Conservation (phyloP, 140 eudicot genomes). For the Flaveria floridana region DNA sequence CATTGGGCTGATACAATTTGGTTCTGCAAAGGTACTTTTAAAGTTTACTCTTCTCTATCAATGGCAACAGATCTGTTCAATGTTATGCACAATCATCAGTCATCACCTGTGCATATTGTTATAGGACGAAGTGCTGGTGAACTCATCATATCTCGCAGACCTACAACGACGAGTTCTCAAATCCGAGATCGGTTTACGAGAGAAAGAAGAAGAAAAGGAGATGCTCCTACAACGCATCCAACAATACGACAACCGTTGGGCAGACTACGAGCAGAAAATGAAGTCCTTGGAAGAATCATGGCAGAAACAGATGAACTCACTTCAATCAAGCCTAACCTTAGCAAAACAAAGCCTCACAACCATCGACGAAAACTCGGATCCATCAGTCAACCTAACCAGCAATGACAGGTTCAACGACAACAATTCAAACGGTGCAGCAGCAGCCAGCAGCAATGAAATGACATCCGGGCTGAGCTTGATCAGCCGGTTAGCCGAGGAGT, state of each 20-base stretch:
- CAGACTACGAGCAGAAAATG: slow-evolving; percentile 83
- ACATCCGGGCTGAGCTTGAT: slow-evolving; percentile 31
- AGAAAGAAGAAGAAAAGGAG: slow-evolving; percentile 78
- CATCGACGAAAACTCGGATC: slow-evolving; percentile 52
- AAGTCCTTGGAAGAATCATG: slow-evolving; percentile 87
- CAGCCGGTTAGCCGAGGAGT: slow-evolving; percentile 51
- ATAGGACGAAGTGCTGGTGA: slow-evolving; percentile 61
- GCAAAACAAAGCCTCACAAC: slow-evolving; percentile 65
- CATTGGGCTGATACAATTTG: slow-evolving; percentile 59
- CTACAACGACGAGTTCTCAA: slow-evolving; percentile 76
- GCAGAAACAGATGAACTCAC: slow-evolving; percentile 89
- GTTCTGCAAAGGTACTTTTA: slow-evolving; percentile 52
- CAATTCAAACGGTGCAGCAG: slow-evolving; percentile 13
- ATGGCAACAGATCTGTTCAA: neutral
- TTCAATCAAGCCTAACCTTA: slow-evolving; percentile 68
- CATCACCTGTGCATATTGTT: neutral
- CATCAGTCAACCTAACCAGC: slow-evolving; percentile 31
- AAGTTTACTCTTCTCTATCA: neutral
- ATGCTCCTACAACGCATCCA: slow-evolving; percentile 66
- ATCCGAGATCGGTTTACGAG: slow-evolving; percentile 71
- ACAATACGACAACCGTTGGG: slow-evolving; percentile 85
- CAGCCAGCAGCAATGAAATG: slow-evolving; percentile 25
- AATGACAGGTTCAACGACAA: slow-evolving; percentile 29
- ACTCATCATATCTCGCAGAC: slow-evolving; percentile 69
- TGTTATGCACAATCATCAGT: neutral